Evolutionary conservation across 2,329 filamentous ascomycete species (phyloP), one percentile per base, ranked within the genome.

Genomic region (Fusarium sp.): DNA sequence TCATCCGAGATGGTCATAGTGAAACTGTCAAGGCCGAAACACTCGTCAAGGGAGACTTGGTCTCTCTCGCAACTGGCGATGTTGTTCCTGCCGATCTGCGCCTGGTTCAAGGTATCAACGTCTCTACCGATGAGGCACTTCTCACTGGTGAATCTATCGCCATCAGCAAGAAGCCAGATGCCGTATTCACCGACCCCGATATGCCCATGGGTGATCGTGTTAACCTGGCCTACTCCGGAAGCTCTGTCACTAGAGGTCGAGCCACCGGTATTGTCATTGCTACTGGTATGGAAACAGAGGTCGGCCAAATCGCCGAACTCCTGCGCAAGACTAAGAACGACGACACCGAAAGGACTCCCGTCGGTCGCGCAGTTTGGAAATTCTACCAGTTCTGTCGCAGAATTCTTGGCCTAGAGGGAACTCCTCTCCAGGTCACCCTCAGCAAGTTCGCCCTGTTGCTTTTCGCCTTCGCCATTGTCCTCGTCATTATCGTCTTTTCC

Each of bases 401-500:
- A 73, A 86, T 93, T 69, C 86, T 93, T 48, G 92, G 90, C 63
- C 82, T 92, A 6, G 88, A 93, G 62, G 94, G 94, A 56, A 97
- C 95, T 3, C 95, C 95, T 2, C 86, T 98, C 51, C 94, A 97
- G 83, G 91, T 92, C 74, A 96, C 94, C 79, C 87, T 98, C 58
- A 94, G 93, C 84, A 94, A 95, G 82, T 92, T 98, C 78, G 94
- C 95, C 35, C 90, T 96, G 48, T 80, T 94, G 7, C 89, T 97
- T 5, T 97, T 97, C 79, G 90, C 87, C 52, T 88, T 94, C 57
- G 95, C 90, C 48, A 84, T 91, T 62, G 76, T 91, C 6, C 84
- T 91, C 39, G 89, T 87, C 56, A 79, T 91, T 66, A 87, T 91
- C 58, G 90, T 92, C 75, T 92, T 92, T 79, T 87, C 86, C 11